These are phyloP conservation scores for Monosporascus sp. DNA, from an alignment of 2,329 filamentous ascomycete genomes.

Conservation along the genomic window DNA sequence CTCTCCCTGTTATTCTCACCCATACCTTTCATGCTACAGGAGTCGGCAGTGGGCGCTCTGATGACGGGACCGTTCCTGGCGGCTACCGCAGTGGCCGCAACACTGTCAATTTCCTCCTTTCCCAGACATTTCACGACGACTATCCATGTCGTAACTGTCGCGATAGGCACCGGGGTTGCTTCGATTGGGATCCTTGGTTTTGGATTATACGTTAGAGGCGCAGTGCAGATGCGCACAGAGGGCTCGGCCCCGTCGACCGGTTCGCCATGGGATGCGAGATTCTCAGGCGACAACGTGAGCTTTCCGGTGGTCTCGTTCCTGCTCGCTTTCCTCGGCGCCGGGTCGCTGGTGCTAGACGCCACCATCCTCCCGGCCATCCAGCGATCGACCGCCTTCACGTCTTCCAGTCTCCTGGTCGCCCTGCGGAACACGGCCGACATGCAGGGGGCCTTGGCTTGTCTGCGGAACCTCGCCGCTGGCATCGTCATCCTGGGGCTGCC, in stretches of 20 bases:
- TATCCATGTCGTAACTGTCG: constrained; percentile 30
- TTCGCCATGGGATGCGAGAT: constrained; percentile 13
- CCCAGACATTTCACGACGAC: constrained; percentile 27
- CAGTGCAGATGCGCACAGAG: constrained; percentile 26
- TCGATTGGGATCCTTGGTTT: constrained; percentile 40
- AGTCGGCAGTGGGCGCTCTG: constrained; percentile 38
- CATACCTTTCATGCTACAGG: constrained; percentile 36
- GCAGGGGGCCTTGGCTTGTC: constrained; percentile 36
- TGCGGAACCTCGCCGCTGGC: constrained; percentile 37
- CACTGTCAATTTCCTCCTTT: constrained; percentile 27
- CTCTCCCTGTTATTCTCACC: constrained; percentile 43
- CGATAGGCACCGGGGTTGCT: constrained; percentile 32
- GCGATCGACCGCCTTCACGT: constrained; percentile 45
- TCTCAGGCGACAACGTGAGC: constrained; percentile 15
- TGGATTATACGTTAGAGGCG: constrained; percentile 35
- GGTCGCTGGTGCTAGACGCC: constrained; percentile 34
- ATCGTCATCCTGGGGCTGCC: constrained; percentile 39
- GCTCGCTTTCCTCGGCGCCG: constrained; percentile 42
- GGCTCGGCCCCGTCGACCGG: constrained; percentile 18
- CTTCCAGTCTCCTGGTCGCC: constrained; percentile 38
- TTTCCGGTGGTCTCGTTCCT: constrained; percentile 40
- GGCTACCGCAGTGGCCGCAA: constrained; percentile 27
- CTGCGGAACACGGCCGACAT: constrained; percentile 45
- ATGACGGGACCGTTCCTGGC: constrained; percentile 40
- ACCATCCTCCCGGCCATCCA: constrained; percentile 37